Evolutionary conservation across 306 rosid species (phyloP).

Genomic region (Rosa persica): DNA sequence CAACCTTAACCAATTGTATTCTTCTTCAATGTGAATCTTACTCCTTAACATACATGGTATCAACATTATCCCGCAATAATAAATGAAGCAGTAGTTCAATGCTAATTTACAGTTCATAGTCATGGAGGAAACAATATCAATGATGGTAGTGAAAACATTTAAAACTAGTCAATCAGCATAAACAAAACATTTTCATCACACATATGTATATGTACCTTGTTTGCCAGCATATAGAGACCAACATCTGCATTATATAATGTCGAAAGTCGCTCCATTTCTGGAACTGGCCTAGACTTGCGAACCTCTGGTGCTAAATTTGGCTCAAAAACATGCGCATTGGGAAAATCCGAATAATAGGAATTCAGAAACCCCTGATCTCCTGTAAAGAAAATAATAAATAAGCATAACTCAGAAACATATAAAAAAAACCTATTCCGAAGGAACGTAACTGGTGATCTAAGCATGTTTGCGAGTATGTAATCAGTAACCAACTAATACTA

Average conservation of each 20-base stretch:
- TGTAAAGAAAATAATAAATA: slow-evolving; percentile 30
- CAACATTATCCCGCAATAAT: background rate
- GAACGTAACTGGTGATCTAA: background rate
- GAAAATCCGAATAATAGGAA: slow-evolving; percentile 82
- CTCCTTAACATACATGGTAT: background rate
- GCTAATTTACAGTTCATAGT: background rate
- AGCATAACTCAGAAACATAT: background rate
- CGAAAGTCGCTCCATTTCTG: slow-evolving; percentile 94
- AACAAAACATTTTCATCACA: background rate
- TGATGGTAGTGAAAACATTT: background rate
- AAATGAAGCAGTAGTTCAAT: background rate
- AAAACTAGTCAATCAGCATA: background rate
- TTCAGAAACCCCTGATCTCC: slow-evolving; percentile 99
- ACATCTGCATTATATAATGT: slow-evolving; percentile 98
- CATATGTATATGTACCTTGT: slow-evolving; percentile 60
- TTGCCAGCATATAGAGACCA: slow-evolving; percentile 99
- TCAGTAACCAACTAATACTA: background rate
- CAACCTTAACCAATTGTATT: background rate
- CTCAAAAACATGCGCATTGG: slow-evolving; percentile 90
- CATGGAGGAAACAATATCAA: background rate
- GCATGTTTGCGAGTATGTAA: background rate
- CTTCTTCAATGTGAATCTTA: background rate
- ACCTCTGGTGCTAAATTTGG: slow-evolving; percentile 59
- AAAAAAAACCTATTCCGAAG: background rate
- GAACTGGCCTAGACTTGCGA: slow-evolving; percentile 63